Conservation (phyloP, 176 grass and related monocot genomes). For the Metroxylon sagu region DNA sequence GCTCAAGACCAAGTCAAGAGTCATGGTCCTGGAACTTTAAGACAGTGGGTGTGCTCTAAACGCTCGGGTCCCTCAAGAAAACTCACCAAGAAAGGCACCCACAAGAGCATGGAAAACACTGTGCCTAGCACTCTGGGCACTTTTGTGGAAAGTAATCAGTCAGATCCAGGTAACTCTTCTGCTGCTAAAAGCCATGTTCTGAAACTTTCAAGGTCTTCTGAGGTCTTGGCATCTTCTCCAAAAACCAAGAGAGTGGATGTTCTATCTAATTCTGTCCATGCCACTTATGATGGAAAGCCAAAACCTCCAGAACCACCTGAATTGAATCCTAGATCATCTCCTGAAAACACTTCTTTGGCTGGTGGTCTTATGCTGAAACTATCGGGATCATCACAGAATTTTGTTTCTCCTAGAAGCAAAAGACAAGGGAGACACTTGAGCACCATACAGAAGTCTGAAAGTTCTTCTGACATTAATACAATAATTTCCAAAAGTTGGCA, state of each 20-base stretch:
- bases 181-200: constrained; percentile 15
- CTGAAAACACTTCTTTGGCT: background rate
- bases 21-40: constrained; percentile 5
- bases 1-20: background rate
- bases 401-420: constrained; percentile 38
- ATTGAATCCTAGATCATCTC: background rate
- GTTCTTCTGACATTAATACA: constrained; percentile 18
- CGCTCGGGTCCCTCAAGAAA: background rate
- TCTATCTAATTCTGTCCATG: background rate
- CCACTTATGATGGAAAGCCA: constrained; percentile 1
- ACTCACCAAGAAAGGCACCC: background rate
- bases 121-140: constrained; percentile 8
- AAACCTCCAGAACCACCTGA: constrained; percentile 3
- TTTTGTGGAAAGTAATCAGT: constrained; percentile 16
- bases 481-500: background rate
- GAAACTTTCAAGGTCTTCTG: constrained; percentile 34
- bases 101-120: background rate
- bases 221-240: constrained; percentile 22
- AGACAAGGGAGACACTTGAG: constrained; percentile 33
- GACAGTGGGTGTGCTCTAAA: constrained; percentile 2
- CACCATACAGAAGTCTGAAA: constrained; percentile 31
- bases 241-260: constrained; percentile 12
- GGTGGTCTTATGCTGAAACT: constrained; percentile 33
- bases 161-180: constrained; percentile 33
- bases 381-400: constrained; percentile 31